Conservation (phyloP, 2,329 filamentous ascomycete genomes). For the Cercospora beticola region DNA sequence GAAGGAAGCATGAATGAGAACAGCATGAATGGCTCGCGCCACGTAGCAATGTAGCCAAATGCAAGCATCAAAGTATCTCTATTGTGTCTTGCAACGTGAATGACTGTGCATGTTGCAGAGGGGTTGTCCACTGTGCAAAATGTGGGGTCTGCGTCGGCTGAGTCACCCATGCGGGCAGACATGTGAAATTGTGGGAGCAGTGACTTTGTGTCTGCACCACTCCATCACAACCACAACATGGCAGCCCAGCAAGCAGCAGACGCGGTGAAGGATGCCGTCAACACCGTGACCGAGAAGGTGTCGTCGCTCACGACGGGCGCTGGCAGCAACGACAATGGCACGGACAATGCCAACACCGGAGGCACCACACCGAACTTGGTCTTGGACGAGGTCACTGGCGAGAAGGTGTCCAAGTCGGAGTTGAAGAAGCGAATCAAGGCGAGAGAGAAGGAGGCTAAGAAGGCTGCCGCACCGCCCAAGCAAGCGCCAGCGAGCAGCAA, state of each 20-base stretch:
- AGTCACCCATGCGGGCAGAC: background rate
- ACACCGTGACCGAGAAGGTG: slow-evolving; percentile 38
- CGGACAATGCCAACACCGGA: slow-evolving; percentile 13
- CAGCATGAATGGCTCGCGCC: background rate
- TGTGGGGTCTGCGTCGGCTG: background rate
- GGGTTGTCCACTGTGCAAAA: background rate
- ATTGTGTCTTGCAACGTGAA: background rate
- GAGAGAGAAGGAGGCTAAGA: slow-evolving; percentile 81
- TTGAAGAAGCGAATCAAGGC: slow-evolving; percentile 95
- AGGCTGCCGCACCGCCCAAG: slow-evolving; percentile 73
- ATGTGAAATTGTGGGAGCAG: background rate
- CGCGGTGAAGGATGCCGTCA: slow-evolving; percentile 40
- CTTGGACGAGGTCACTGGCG: slow-evolving; percentile 91
- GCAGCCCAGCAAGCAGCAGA: slow-evolving; percentile 39
- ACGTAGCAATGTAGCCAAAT: background rate
- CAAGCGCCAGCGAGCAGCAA: slow-evolving; percentile 57
- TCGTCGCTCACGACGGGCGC: slow-evolving; percentile 39
- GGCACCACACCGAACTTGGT: slow-evolving; percentile 56
- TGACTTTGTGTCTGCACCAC: background rate
- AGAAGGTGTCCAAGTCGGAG: slow-evolving; percentile 62
- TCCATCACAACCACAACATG: slow-evolving; percentile 28
- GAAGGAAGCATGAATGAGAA: background rate
- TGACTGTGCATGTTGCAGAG: background rate
- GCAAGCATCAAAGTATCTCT: background rate
- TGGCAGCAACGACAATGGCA: slow-evolving; percentile 12